Evolutionary conservation across 2,329 filamentous ascomycete species (phyloP), one percentile per base, ranked within the genome.

Genomic region (Hymenoscyphus infarciens): DNA sequence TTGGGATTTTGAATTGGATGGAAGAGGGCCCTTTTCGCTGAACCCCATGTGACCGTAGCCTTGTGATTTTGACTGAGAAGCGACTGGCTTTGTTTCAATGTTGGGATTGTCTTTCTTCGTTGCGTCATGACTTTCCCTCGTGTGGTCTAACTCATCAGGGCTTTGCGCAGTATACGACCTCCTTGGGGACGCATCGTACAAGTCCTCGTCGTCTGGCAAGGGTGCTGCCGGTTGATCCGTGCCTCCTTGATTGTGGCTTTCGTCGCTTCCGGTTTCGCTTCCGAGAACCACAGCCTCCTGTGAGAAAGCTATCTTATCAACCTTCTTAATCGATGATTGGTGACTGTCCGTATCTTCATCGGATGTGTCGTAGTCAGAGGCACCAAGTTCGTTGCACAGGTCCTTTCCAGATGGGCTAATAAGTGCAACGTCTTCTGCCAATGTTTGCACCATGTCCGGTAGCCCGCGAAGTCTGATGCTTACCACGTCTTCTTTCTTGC

Each of bases 151-250:
- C 54, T 33, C 19, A 31, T n/a, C n/a, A 3, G 31, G 19, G 15
- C 27, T 35, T n/a, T 16, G 33, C 7, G 59, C 22, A 29, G 33
- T 27, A 15, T 61, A 15, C 13, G 27, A 35, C 25, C 35, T 35
- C 7, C 3, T 35, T 58, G 61, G 57, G 31, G 22, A 35, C 22
- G 57, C 53, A 39, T 56, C 19, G 39, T 63, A 57, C 2, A 60
- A n/a, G 27, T 60, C 53, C n/a, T 60, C 52, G 15, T 60, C 35
- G 6, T n/a, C 13, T 10, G 3, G 5, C 5, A 38, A 15, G 13
- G n/a, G 45, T 4, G 33, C 19, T 39, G 31, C 19, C 35, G 27
- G 25, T 13, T 25, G 19, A 2, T 22, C 19, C 19, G 19, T 11
- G 4, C 19, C 19, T 25, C 13, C 45, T 19, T 25, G 19, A 22